Conservation (phyloP, 2,329 filamentous ascomycete species). For the Neonectria punicea region DNA sequence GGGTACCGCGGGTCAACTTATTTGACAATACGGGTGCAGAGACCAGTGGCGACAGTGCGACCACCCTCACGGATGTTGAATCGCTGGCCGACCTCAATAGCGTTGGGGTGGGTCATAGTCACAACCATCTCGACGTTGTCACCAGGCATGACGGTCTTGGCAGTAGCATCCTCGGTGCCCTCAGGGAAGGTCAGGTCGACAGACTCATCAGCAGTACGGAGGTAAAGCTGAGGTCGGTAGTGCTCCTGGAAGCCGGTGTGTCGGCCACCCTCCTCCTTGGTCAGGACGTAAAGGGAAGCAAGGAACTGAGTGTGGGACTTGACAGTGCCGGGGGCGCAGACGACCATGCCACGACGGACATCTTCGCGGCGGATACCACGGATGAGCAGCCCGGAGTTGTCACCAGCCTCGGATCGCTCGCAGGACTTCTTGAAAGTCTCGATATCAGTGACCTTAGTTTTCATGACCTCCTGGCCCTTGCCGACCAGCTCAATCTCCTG, state of each 20-base stretch:
- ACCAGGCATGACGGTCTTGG: slow-evolving; percentile 94
- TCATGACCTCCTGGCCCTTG: slow-evolving; percentile 83
- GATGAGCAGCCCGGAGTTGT: slow-evolving; percentile 97
- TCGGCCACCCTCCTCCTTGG: slow-evolving; percentile 97
- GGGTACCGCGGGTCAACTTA: slow-evolving; percentile 50
- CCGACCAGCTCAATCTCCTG: slow-evolving; percentile 94
- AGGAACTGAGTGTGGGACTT: slow-evolving; percentile 94
- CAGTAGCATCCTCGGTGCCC: slow-evolving; percentile 74
- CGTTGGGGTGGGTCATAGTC: slow-evolving; percentile 84
- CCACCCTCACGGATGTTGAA: slow-evolving; percentile 99
- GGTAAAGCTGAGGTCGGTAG: slow-evolving; percentile 96
- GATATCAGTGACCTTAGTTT: slow-evolving; percentile 99
- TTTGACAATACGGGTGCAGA: slow-evolving; percentile 78
- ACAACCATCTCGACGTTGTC: slow-evolving; percentile 99
- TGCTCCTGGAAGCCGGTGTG: slow-evolving; percentile 96
- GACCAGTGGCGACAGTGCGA: slow-evolving; percentile 84
- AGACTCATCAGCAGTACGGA: slow-evolving; percentile 88
- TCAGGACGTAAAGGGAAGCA: slow-evolving; percentile 94
- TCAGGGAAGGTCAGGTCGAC: slow-evolving; percentile 88
- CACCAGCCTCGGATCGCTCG: slow-evolving; percentile 93
- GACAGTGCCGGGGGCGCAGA: slow-evolving; percentile 82
- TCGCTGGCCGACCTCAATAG: slow-evolving; percentile 90
- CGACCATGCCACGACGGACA: slow-evolving; percentile 92
- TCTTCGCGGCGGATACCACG: slow-evolving; percentile 97
- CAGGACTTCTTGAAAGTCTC: slow-evolving; percentile 99